These are phyloP conservation scores for Pisolithus thermaeus DNA, from an alignment of 1,284 basidiomycete genomes.

Conservation along the genomic window DNA sequence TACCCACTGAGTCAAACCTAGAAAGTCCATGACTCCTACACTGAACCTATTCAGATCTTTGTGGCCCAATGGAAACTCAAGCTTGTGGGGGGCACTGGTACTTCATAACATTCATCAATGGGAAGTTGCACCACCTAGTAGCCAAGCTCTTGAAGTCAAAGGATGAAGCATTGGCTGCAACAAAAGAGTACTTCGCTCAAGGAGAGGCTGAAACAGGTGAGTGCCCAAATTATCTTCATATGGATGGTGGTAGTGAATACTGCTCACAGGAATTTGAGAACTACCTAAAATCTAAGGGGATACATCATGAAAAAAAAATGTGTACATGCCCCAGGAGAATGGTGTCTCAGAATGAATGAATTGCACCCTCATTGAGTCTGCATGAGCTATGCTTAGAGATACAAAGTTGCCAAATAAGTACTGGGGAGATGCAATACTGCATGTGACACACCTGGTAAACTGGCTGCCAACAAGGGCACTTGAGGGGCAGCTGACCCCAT, in stretches of 20 bases:
- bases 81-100: neutral
- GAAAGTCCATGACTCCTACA: too few species aligned
- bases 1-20: too few species aligned
- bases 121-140: neutral
- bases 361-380: slow-evolving; percentile 12
- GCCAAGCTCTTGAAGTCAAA: slow-evolving; percentile 1
- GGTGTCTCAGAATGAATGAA: slow-evolving; percentile 1
- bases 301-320: too few species aligned
- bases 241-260: slow-evolving; percentile 10
- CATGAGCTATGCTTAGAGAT: slow-evolving; percentile 15
- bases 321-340: too few species aligned
- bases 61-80: slow-evolving; percentile 4
- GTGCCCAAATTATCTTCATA: neutral
- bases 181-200: neutral
- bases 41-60: neutral
- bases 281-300: too few species aligned
- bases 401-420: slow-evolving; percentile 18
- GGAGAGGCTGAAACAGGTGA: neutral
- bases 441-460: slow-evolving; percentile 25
- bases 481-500: neutral
- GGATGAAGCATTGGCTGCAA: neutral
- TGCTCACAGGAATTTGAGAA: slow-evolving; percentile 5
- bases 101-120: slow-evolving; percentile 2
- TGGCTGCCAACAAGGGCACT: slow-evolving; percentile 10
- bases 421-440: slow-evolving; percentile 21